Evolutionary conservation across 176 grass and related monocot genomes (phyloP).

Genomic region (Dactylis glomerata): DNA sequence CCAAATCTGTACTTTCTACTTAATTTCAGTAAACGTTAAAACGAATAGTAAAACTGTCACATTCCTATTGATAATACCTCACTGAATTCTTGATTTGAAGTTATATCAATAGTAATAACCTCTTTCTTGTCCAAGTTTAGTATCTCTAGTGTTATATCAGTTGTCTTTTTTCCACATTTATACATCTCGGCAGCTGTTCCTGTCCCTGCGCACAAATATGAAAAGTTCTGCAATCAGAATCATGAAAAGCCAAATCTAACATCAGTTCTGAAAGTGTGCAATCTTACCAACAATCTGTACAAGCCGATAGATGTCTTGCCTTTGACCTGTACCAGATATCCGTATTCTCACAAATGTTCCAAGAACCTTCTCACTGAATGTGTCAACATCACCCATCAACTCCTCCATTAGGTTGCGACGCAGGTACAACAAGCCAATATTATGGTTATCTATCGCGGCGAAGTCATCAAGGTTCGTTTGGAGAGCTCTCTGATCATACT

Average conservation of each 20-base stretch:
- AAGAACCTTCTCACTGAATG: slow-evolving; percentile 74
- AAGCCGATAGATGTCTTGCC: slow-evolving; percentile 95
- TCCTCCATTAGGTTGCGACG: slow-evolving; percentile 96
- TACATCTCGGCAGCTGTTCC: slow-evolving; percentile 73
- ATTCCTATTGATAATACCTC: slow-evolving; percentile 57
- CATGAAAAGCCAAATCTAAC: slow-evolving; percentile 6
- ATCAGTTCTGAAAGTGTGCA: slow-evolving; percentile 22
- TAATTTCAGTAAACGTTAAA: background rate
- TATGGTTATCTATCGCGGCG: slow-evolving; percentile 93
- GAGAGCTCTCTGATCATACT: slow-evolving; percentile 45
- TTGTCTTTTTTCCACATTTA: slow-evolving; percentile 92
- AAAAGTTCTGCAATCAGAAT: slow-evolving; percentile 37
- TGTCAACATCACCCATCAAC: slow-evolving; percentile 63
- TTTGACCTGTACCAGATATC: slow-evolving; percentile 68
- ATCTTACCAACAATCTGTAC: slow-evolving; percentile 97
- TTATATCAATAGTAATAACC: slow-evolving; percentile 91
- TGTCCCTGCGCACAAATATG: slow-evolving; percentile 54
- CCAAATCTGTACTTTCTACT: background rate
- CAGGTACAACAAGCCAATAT: slow-evolving; percentile 86
- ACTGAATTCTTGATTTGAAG: slow-evolving; percentile 98
- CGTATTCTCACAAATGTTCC: slow-evolving; percentile 99
- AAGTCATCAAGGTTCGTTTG: slow-evolving; percentile 88
- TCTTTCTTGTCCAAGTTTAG: slow-evolving; percentile 96
- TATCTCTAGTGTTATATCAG: slow-evolving; percentile 94
- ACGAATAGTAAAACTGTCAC: background rate